Base-by-base conservation (phyloP, 2,329 filamentous ascomycete genomes). In the Claviceps africana region DNA sequence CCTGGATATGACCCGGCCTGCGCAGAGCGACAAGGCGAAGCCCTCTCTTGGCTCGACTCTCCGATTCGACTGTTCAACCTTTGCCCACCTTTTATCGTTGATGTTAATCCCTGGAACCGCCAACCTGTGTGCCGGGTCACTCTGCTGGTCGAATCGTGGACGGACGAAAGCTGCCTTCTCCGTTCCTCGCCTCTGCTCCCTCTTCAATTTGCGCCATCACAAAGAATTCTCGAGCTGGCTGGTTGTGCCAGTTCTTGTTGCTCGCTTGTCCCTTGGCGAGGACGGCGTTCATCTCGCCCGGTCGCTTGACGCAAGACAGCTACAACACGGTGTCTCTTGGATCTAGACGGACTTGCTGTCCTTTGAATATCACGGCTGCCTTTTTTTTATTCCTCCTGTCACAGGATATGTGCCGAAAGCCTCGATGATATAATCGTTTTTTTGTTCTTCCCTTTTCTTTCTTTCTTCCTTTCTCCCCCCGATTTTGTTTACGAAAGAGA, bases 21-120 rank as follows among this genome's bases (percentile, higher is more conserved):
- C 22, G 46, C 39, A 46, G 51, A 51, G 44, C 44, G 47, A 28
- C 30, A 44, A 51, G 39, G 15, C 25, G 39, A 48, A 47, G 19
- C 42, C 15, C 13, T 30, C 25, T 44, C 25, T 25, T 21, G 43
- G 43, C 25, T 25, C 33, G 17, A 33, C 42, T 33, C 42, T 33
- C n/a, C 13, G 28, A 19, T 15, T 9, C 13, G 28, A 30, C 22
- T 21, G 25, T 35, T n/a, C n/a, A 47, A 47, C 50, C 30, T 28
- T 51, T 47, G 35, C 43, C 43, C 22, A 47, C 50, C 35, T 37
- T 28, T 51, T 51, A 13, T 45, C 42, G 13, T 45, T 37, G 19
- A 45, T 50, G 28, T 37, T 37, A 15, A 28, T 45, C 13, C 35
- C 33, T 31, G 28, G 6, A 28, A 25, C 49, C 7, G 28, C 21